Evolutionary conservation across 805 yeast genomes (phyloP).

Genomic region (Teunomyces kruisii): DNA sequence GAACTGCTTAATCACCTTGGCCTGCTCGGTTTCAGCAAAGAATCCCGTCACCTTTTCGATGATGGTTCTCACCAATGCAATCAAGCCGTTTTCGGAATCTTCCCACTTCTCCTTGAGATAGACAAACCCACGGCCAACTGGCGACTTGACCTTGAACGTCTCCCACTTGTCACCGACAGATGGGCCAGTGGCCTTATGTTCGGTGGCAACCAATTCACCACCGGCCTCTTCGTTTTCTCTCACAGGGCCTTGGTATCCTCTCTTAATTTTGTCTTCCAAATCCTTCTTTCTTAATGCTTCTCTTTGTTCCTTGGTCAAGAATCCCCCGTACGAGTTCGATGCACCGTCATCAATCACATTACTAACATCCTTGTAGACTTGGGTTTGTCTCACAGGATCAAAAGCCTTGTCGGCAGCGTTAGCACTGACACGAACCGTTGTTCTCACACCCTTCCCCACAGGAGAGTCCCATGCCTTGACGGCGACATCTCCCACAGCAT

Average conservation of each 20-base stretch:
- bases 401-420: slow-evolving; percentile 82
- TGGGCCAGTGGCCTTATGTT: slow-evolving; percentile 72
- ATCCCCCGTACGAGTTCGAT: slow-evolving; percentile 87
- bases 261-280: slow-evolving; percentile 52
- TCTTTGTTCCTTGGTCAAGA: slow-evolving; percentile 81
- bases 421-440: slow-evolving; percentile 79
- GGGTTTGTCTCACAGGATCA: slow-evolving; percentile 91
- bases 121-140: slow-evolving; percentile 64
- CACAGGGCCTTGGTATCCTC: slow-evolving; percentile 67
- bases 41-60: slow-evolving; percentile 80
- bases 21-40: slow-evolving; percentile 95
- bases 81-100: slow-evolving; percentile 90
- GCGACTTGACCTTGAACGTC: slow-evolving; percentile 62
- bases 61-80: slow-evolving; percentile 76
- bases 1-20: slow-evolving; percentile 84
- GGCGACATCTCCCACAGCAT: slow-evolving; percentile 87
- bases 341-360: slow-evolving; percentile 93
- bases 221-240: slow-evolving; percentile 83
- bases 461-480: slow-evolving; percentile 95
- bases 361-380: slow-evolving; percentile 82
- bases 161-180: slow-evolving; percentile 64
- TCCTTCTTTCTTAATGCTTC: slow-evolving; percentile 56
- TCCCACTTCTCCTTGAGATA: slow-evolving; percentile 76
- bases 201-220: slow-evolving; percentile 76
- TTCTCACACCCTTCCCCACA: slow-evolving; percentile 84